Conservation (phyloP, 176 grass and related monocot genomes). For the Chrysopogon serrulatus region DNA sequence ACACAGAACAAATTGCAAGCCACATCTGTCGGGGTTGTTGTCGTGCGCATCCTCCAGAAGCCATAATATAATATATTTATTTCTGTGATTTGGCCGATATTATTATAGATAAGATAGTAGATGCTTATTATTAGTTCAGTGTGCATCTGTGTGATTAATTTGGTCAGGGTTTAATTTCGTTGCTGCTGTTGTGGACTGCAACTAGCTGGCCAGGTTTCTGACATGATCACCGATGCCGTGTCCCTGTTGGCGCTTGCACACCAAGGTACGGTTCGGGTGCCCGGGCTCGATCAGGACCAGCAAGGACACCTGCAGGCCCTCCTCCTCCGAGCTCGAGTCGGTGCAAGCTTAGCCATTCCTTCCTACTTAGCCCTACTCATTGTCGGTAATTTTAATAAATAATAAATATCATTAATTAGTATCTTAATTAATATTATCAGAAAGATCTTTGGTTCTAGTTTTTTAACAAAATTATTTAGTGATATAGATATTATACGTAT, state of each 20-base stretch:
- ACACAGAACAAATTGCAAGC: neutral
- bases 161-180: neutral
- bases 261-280: constrained; percentile 24
- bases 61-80: neutral
- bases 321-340: neutral
- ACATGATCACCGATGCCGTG: neutral
- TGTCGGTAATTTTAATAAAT: too few relatives aligned
- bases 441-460: too few relatives aligned
- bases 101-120: neutral
- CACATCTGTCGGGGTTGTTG: constrained; percentile 3
- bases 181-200: neutral
- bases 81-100: neutral
- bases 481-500: too few relatives aligned
- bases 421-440: too few relatives aligned
- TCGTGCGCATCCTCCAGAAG: constrained; percentile 23
- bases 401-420: too few relatives aligned
- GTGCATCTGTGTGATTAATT: neutral
- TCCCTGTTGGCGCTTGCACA: constrained; percentile 12
- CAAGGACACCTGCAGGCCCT: constrained; percentile 7
- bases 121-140: neutral
- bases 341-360: neutral
- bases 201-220: neutral
- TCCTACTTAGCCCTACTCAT: too few relatives aligned
- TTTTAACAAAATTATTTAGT: too few relatives aligned
- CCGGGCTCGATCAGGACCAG: constrained; percentile 31